Evolutionary conservation across 1,284 basidiomycete genomes (phyloP).

Genomic region (Trichosporon sp.): DNA sequence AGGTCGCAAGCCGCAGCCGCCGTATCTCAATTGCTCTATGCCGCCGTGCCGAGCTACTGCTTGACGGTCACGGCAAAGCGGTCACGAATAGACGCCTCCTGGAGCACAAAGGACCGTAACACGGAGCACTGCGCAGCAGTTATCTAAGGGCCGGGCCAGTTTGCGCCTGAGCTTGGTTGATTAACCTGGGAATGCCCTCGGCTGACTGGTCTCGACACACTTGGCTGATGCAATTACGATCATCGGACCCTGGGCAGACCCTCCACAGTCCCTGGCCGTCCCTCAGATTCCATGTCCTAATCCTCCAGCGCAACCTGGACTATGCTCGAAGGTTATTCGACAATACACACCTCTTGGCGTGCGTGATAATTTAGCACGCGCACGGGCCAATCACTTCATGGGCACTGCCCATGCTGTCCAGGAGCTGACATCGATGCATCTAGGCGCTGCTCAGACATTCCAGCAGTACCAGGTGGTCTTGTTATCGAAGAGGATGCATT

Average conservation of each 20-base stretch:
- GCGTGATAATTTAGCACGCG: neutral
- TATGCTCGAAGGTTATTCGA: neutral
- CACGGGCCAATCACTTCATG: neutral
- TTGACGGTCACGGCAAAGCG: neutral
- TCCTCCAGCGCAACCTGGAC: neutral
- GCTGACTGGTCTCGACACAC: neutral
- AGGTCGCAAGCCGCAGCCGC: no score
- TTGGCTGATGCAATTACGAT: neutral
- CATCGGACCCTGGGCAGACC: neutral
- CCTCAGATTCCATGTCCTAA: neutral
- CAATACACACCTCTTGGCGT: no score
- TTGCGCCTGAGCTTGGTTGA: neutral
- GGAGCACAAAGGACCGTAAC: neutral
- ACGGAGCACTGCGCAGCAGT: neutral
- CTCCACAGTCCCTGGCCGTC: neutral
- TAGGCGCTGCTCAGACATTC: neutral
- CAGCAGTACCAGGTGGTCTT: neutral
- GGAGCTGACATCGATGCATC: neutral
- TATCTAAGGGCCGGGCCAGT: neutral
- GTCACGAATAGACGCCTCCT: neutral
- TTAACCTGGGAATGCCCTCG: neutral
- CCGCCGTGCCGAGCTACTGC: neutral
- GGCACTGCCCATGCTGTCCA: neutral
- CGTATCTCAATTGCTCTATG: neutral
- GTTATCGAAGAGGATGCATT: slow-evolving; percentile 5